Evolutionary conservation across 2,329 filamentous ascomycete species (phyloP).

Genomic region (Trichoderma breve): DNA sequence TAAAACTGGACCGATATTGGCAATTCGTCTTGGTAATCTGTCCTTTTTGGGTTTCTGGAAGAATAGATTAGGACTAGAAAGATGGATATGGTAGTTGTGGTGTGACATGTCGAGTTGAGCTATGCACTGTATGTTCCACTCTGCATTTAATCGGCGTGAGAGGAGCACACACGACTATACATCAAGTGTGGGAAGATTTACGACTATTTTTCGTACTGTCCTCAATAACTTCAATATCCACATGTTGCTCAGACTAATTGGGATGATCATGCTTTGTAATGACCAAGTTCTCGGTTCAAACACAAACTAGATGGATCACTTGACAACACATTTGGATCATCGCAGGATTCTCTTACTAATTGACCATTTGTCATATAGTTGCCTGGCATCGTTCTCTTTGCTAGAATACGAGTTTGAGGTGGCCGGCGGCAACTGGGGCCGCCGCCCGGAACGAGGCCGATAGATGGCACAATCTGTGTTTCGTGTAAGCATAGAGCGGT

Average conservation of each 20-base stretch:
- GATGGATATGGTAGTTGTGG: background rate
- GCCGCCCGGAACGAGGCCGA: background rate
- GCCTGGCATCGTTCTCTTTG: background rate
- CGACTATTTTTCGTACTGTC: background rate
- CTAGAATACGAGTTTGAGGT: background rate
- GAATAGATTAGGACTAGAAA: background rate
- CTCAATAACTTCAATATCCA: background rate
- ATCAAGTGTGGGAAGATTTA: background rate
- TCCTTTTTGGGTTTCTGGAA: background rate
- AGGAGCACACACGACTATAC: background rate
- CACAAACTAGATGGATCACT: background rate
- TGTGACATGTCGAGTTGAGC: background rate
- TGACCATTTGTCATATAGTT: background rate
- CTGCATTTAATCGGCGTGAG: background rate
- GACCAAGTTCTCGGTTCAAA: background rate
- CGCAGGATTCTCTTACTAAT: background rate
- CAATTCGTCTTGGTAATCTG: background rate
- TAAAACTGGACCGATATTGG: background rate
- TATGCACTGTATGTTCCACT: background rate
- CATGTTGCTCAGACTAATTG: background rate
- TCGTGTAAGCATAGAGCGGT: background rate
- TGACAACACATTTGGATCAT: background rate
- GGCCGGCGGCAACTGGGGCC: slow-evolving; percentile 15
- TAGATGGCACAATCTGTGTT: background rate
- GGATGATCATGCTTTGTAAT: background rate